Base-by-base conservation (phyloP, 306 rosid species). In the Nissolia schottii region DNA sequence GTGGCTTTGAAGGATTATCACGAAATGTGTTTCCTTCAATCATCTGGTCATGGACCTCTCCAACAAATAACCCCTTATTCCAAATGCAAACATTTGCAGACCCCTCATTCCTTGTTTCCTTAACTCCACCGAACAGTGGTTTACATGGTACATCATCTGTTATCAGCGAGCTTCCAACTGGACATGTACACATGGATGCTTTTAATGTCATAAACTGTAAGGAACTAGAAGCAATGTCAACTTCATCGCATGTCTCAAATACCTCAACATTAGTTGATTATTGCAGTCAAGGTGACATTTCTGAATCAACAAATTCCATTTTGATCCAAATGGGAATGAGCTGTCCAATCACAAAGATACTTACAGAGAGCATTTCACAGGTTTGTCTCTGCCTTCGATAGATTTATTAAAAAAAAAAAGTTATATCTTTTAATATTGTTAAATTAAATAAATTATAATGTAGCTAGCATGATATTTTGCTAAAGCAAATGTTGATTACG, bases 1-100 rank as follows among this genome's bases (percentile, higher is more conserved):
- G 79, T 41, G 79, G 83, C 16, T 60, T 41, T 19, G 59, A 58
- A 55, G 70, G 79, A 29, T 41, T 45, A 6, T 15, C 75, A 5
- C 34, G 16, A 11, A 28, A 78, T 37, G 34, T 50, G 28, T 5
- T 50, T 8, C 64, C 83, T 74, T 67, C 73, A 23, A 18, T 19
- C 5, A 1, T 77, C 3, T 28, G 34, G 60, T 79, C 73, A 22
- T 48, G 73, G 66, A 32, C 38, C 49, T 61, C 49, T 4, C 67
- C 67, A 35, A 35, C 49, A 11, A 61, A 58, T 24, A 31, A 1
- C 57, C 15, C 54, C 8, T 24, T 22, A 2, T 40, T 70, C 27
- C 23, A 2, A 6, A 3, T 31, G 10, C 64, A 58, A 58, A 16
- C 64, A 58, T 6, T 2, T 58, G 0, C 7, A 0, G 13, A 4